These are phyloP conservation scores for Leccinum incarnatum DNA, from an alignment of 768 basidiomycete genomes.

Conservation along the genomic window DNA sequence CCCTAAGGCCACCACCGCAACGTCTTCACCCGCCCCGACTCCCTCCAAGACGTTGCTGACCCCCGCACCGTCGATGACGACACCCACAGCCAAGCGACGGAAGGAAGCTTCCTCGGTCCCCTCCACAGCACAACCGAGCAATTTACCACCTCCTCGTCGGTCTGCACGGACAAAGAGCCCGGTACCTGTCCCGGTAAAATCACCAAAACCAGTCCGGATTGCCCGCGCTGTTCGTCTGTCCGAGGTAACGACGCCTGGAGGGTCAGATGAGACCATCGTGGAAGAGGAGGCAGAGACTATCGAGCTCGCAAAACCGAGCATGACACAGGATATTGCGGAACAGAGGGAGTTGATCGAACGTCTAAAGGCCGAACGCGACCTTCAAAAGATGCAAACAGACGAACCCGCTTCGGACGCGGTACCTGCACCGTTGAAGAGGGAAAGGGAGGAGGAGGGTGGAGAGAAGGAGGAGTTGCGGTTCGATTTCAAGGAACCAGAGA, in stretches of 20 bases:
- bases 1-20: slow-evolving; percentile 27
- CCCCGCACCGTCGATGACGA: slow-evolving; percentile 36
- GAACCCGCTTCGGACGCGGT: slow-evolving; percentile 8
- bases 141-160: slow-evolving; percentile 41
- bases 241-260: slow-evolving; percentile 45
- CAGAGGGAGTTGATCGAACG: slow-evolving; percentile 74
- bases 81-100: slow-evolving; percentile 59
- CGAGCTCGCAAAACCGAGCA: slow-evolving; percentile 58
- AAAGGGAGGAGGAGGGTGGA: slow-evolving; percentile 39
- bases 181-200: slow-evolving; percentile 34
- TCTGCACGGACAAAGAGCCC: slow-evolving; percentile 45
- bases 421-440: slow-evolving; percentile 44
- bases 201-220: slow-evolving; percentile 30
- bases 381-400: slow-evolving; percentile 25
- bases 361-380: slow-evolving; percentile 63
- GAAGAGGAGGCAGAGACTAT: slow-evolving; percentile 62
- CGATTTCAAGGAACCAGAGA: slow-evolving; percentile 68
- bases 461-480: slow-evolving; percentile 54
- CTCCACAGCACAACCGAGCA: slow-evolving; percentile 18
- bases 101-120: slow-evolving; percentile 54
- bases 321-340: slow-evolving; percentile 71
- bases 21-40: slow-evolving; percentile 27
- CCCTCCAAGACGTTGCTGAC: slow-evolving; percentile 28
- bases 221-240: slow-evolving; percentile 21
- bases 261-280: slow-evolving; percentile 62